Conservation (phyloP, 2,329 filamentous ascomycete species). For the Amphichorda felina region DNA sequence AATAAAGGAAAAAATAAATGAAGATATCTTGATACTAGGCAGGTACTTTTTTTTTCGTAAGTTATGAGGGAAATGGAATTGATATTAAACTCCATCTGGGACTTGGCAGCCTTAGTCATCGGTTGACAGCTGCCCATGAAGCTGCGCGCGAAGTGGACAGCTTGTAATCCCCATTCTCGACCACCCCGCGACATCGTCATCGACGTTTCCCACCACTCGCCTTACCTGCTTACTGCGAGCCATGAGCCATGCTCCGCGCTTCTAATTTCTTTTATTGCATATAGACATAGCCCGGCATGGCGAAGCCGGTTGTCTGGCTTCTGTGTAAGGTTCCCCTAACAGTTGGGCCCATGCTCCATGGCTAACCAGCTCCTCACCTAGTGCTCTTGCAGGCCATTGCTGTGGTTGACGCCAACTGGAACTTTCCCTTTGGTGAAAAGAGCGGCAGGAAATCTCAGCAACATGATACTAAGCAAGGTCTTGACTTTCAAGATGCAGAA, state of each 20-base stretch:
- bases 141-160: slow-evolving; percentile 2
- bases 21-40: too few species aligned
- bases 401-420: slow-evolving; percentile 20
- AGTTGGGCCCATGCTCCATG: not conserved
- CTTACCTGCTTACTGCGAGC: not conserved
- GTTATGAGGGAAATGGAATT: too few species aligned
- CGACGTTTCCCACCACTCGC: not conserved
- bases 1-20: too few species aligned
- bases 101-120: too few species aligned
- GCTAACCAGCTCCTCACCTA: slow-evolving; percentile 14
- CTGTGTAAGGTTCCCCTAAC: slow-evolving; percentile 24
- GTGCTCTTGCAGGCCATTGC: slow-evolving; percentile 34
- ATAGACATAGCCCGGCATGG: slow-evolving; percentile 17
- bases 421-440: slow-evolving; percentile 1
- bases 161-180: slow-evolving; percentile 1
- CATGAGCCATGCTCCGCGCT: not conserved
- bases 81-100: too few species aligned
- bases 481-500: slow-evolving; percentile 11
- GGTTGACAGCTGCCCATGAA: too few species aligned
- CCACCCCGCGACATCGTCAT: not conserved
- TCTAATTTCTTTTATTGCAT: slow-evolving; percentile 10
- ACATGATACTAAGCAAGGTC: not conserved
- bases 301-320: slow-evolving; percentile 21
- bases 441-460: not conserved
- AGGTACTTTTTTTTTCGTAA: too few species aligned